phyloP scores from a whole-genome alignment of 345 rosid species.

The Salix caprea region DNA sequence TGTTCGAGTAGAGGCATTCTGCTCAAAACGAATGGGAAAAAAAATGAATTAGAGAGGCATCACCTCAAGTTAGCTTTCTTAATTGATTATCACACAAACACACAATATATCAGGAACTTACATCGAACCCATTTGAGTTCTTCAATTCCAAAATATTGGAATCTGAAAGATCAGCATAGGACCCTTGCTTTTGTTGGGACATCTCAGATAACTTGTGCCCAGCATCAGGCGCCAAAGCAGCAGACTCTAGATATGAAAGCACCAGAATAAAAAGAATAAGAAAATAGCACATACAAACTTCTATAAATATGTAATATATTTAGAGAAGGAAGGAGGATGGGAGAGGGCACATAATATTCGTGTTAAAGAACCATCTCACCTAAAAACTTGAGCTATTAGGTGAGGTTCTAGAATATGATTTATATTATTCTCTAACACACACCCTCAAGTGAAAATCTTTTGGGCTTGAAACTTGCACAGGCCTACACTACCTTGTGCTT shows the following conservation, averaged over 20 bases:
- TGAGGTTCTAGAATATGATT: no score
- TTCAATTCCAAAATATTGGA: conserved; percentile 52
- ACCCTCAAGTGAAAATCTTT: no score
- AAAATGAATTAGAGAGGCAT: conserved; percentile 17
- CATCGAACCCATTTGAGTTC: conserved; percentile 62
- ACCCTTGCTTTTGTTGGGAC: conserved; percentile 42
- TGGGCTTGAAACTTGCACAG: no score
- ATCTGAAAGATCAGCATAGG: conserved; percentile 51
- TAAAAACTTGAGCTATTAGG: no score
- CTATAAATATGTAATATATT: not conserved
- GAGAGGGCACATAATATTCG: not conserved
- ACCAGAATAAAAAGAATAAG: not conserved
- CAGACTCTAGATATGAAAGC: conserved; percentile 10
- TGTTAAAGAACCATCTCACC: no score
- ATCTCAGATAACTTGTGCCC: conserved; percentile 35
- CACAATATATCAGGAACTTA: conserved; percentile 32
- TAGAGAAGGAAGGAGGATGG: not conserved
- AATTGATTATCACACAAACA: not conserved
- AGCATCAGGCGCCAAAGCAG: conserved; percentile 12
- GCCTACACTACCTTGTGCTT: no score
- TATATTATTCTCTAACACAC: no score
- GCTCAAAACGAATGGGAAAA: conserved; percentile 19
- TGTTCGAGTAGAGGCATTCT: conserved; percentile 68
- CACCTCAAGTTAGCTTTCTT: conserved; percentile 6
- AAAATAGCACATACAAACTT: conserved; percentile 3